phyloP scores from a whole-genome alignment of 2,329 filamentous ascomycete species.

The Huntiella decipiens region DNA sequence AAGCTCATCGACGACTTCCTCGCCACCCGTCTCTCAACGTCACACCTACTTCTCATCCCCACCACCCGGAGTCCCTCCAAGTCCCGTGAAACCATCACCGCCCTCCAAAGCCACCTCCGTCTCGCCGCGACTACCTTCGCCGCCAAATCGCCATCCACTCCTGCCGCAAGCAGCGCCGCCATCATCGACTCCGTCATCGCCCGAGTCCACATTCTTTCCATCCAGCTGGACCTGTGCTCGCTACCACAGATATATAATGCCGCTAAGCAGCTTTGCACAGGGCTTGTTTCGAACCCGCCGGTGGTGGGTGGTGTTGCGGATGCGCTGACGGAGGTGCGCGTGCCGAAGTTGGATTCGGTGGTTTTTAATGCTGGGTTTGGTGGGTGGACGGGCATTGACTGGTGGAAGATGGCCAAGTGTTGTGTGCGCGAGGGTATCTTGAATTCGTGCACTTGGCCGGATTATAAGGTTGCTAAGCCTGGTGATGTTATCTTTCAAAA shows the following conservation, averaged over 20 bases:
- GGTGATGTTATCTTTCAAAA: slow-evolving; percentile 16
- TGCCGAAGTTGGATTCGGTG: slow-evolving; percentile 58
- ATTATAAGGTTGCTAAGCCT: slow-evolving; percentile 47
- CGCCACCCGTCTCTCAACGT: slow-evolving; percentile 39
- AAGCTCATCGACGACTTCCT: slow-evolving; percentile 85
- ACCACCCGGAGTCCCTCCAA: slow-evolving; percentile 65
- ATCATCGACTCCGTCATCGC: slow-evolving; percentile 21
- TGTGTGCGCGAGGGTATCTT: slow-evolving; percentile 40
- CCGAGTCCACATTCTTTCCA: slow-evolving; percentile 38
- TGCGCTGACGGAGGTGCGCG: slow-evolving; percentile 24
- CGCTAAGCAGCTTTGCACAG: slow-evolving; percentile 26
- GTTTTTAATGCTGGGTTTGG: slow-evolving; percentile 81
- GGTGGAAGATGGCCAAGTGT: slow-evolving; percentile 15
- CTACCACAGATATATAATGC: slow-evolving; percentile 30
- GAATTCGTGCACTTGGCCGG: slow-evolving; percentile 55
- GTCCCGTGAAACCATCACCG: slow-evolving; percentile 48
- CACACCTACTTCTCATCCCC: slow-evolving; percentile 60
- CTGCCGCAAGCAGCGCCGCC: slow-evolving; percentile 35
- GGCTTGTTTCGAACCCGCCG: slow-evolving; percentile 27
- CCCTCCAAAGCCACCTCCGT: slow-evolving; percentile 44
- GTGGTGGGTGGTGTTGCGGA: slow-evolving; percentile 18
- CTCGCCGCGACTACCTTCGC: slow-evolving; percentile 25
- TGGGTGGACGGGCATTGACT: slow-evolving; percentile 61
- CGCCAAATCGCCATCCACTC: slow-evolving; percentile 32
- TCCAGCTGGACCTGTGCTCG: slow-evolving; percentile 42